phyloP scores from a whole-genome alignment of 106 monocot species.

The Dactylorhiza incarnata region DNA sequence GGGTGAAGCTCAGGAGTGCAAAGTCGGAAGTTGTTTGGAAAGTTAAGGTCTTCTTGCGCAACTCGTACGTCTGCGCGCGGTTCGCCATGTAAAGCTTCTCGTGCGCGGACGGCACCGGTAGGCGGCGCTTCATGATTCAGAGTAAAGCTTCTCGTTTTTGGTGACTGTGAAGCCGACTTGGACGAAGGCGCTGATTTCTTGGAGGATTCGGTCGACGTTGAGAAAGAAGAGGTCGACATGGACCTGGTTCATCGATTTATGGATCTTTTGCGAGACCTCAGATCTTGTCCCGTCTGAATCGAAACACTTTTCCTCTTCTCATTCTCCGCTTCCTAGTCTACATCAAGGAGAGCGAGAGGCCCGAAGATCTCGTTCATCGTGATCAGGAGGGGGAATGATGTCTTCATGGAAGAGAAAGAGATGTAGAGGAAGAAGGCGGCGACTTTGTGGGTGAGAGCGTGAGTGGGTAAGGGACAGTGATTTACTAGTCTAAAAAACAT shows the following conservation, averaged over 20 bases:
- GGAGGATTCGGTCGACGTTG: not conserved
- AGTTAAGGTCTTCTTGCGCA: slow-evolving; percentile 81
- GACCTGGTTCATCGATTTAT: slow-evolving; percentile 76
- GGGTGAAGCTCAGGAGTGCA: too few relatives aligned
- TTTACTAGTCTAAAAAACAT: too few relatives aligned
- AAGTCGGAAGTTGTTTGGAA: too few relatives aligned
- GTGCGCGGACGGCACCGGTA: slow-evolving; percentile 59
- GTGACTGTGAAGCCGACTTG: not conserved
- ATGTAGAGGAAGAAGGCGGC: too few relatives aligned
- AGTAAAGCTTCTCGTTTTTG: slow-evolving; percentile 21
- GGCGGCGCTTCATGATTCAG: slow-evolving; percentile 26
- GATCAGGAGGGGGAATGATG: too few relatives aligned
- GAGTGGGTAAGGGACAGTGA: too few relatives aligned
- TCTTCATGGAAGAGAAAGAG: too few relatives aligned
- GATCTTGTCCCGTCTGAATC: slow-evolving; percentile 37
- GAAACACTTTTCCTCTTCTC: slow-evolving; percentile 3
- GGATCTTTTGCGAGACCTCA: slow-evolving; percentile 62
- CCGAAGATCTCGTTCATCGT: slow-evolving; percentile 29
- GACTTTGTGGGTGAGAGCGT: too few relatives aligned
- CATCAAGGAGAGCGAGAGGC: slow-evolving; percentile 44
- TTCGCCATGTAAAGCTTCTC: slow-evolving; percentile 86
- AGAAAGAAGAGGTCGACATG: slow-evolving; percentile 14
- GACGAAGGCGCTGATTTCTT: not conserved
- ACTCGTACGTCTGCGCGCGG: slow-evolving; percentile 88
- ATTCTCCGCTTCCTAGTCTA: slow-evolving; percentile 39